Conservation (phyloP, 2,329 filamentous ascomycete genomes). For the Colletotrichum gloeosporioides region DNA sequence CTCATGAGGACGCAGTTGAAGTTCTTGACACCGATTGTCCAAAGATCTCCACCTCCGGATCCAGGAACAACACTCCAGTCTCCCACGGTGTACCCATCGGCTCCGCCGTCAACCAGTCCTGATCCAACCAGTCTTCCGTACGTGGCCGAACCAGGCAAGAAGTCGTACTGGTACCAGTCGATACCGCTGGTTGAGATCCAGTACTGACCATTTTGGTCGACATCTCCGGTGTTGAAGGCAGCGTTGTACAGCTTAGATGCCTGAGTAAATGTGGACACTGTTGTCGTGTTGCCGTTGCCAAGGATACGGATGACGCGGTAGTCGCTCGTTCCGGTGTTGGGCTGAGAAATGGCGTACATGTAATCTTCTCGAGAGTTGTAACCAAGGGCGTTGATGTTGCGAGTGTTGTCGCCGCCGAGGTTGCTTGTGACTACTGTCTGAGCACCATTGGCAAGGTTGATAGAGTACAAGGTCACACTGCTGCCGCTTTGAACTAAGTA, state of each 20-base stretch:
- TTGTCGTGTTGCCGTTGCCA: conserved; percentile 13
- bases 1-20: conserved; percentile 11
- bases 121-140: conserved; percentile 12
- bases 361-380: conserved; percentile 29
- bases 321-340: neutral
- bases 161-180: conserved; percentile 24
- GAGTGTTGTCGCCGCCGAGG: neutral
- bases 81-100: neutral
- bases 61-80: conserved; percentile 27
- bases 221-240: conserved; percentile 23
- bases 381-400: conserved; percentile 27
- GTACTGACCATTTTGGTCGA: conserved; percentile 25
- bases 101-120: neutral
- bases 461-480: conserved; percentile 4
- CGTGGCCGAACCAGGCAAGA: conserved; percentile 21
- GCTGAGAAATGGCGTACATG: conserved; percentile 23
- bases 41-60: conserved; percentile 18
- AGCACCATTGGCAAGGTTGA: conserved; percentile 20
- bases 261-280: neutral
- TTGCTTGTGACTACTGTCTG: neutral
- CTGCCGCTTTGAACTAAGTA: conserved; percentile 21
- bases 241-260: neutral
- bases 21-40: conserved; percentile 17
- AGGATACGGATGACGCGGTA: conserved; percentile 26
- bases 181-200: conserved; percentile 20